phyloP scores from a whole-genome alignment of 2,329 filamentous ascomycete genomes.

The Drechslerella stenobrocha region DNA sequence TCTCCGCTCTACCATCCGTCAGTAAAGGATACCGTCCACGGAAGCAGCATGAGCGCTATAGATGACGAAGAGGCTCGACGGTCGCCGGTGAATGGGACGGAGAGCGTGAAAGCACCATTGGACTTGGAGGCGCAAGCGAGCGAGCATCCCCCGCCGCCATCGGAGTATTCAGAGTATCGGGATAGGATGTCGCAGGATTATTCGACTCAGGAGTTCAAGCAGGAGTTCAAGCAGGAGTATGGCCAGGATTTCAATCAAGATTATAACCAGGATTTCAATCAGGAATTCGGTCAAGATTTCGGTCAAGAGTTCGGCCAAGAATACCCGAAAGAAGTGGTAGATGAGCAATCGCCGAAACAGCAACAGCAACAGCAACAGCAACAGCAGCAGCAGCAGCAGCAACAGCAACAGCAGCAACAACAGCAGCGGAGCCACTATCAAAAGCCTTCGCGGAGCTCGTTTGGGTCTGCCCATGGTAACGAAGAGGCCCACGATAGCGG shows the following conservation, averaged over 20 bases:
- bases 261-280: conserved; percentile 10
- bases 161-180: conserved; percentile 24
- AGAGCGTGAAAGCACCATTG: conserved; percentile 29
- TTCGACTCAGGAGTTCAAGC: conserved; percentile 26
- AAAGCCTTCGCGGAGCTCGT: conserved; percentile 32
- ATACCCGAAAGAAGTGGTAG: no score
- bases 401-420: not conserved
- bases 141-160: conserved; percentile 15
- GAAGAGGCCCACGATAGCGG: conserved; percentile 32
- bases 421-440: conserved; percentile 29
- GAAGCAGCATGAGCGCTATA: conserved; percentile 19
- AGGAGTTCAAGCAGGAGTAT: conserved; percentile 1
- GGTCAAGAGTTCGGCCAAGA: conserved; percentile 13
- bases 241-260: not conserved
- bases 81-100: conserved; percentile 24
- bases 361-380: not conserved
- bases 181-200: conserved; percentile 38
- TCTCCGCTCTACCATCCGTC: conserved; percentile 48
- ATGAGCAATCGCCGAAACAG: not conserved
- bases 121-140: conserved; percentile 13
- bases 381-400: not conserved
- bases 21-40: conserved; percentile 33
- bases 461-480: conserved; percentile 29
- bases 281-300: conserved; percentile 24
- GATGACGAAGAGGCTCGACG: conserved; percentile 44